Evolutionary conservation across 1,284 basidiomycete species (phyloP), one percentile per base, ranked within the genome.

Genomic region (Peniophora sp.): DNA sequence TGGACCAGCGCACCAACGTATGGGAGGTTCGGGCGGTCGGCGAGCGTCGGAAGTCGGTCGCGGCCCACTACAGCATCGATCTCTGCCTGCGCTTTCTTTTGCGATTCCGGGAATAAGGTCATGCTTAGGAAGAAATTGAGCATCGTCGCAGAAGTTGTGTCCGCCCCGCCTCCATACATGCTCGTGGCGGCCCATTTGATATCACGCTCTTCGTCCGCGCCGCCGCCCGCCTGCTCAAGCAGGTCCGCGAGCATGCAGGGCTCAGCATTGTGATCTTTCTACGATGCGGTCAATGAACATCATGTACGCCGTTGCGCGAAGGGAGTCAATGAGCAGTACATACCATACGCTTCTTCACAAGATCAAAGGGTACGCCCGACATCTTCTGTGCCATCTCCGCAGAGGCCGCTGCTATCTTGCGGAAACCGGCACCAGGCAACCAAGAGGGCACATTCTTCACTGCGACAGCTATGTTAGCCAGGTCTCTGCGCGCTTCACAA

Each of bases 61-160:
- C 22, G 38, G 22, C 48, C 48, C 14, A 45, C 14, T 5, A 45
- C 44, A 9, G 23, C 17, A 22, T 45, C 44, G 23, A 45, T 45
- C 44, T 45, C 44, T 9, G 44, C 44, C n/a, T 45, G 44, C 14
- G 44, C 44, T n/a, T 45, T 45, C 10, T 20, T n/a, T 34, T 57
- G 53, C n/a, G 45, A 45, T 35, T 52, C 25, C 49, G 55, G 52
- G 45, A 52, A 23, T 50, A 55, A 14, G 50, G 56, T 43, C 50
- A 59, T 56, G 1, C 49, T 50, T 8, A 55, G 38, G 24, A 59
- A 14, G 23, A 35, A 44, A 5, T 10, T 8, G 9, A 8, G 9
- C 10, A 23, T 45, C n/a, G 23, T 5, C 9, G 12, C 9, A 20
- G 10, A 20, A 14, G 44, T 20, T 10, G 38, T 41, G 16, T 41